Evolutionary conservation across 2,329 filamentous ascomycete species (phyloP), one percentile per base, ranked within the genome.

Genomic region (Paraphaeosphaeria minitans): DNA sequence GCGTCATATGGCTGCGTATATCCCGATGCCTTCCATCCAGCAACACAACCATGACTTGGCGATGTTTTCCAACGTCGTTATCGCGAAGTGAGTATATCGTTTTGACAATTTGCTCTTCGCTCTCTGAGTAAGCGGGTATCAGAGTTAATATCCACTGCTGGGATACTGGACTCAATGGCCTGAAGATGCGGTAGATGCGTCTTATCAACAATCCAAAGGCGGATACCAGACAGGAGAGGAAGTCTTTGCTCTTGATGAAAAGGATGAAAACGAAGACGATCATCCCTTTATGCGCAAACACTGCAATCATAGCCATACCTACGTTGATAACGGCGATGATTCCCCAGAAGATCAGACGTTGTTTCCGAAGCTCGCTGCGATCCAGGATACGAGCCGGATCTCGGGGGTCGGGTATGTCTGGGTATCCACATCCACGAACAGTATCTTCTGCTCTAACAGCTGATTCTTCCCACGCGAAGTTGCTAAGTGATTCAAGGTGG

Each of bases 131-230:
- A 22, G 53, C 45, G 16, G 46, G 53, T 14, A 56, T 56, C 16
- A 56, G 45, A n/a, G 53, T 50, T n/a, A 56, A 19, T n/a, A 56
- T 56, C 53, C 53, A 56, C n/a, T 56, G 45, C 6, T 45, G 45
- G 12, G 45, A 45, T 7, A 48, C 33, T 37, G 45, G 33, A 4
- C 19, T 13, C 19, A 50, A 50, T 16, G 53, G 53, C 14, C 48
- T 55, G 35, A 55, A 55, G 1, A 50, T 19, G 10, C 46, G 35
- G n/a, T 50, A 56, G 33, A 56, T 56, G 13, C 7, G 39, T 43
- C 22, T 43, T 24, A n/a, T 29, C 21, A 49, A 55, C 33, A 47
- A 21, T n/a, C 53, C 53, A 21, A 49, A 21, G 10, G 22, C 53
- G 19, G 45, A 56, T 2, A 50, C 9, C 14, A 56, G 16, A 33